Conservation (phyloP, 2,329 filamentous ascomycete genomes). For the Botryotinia narcissicola region DNA sequence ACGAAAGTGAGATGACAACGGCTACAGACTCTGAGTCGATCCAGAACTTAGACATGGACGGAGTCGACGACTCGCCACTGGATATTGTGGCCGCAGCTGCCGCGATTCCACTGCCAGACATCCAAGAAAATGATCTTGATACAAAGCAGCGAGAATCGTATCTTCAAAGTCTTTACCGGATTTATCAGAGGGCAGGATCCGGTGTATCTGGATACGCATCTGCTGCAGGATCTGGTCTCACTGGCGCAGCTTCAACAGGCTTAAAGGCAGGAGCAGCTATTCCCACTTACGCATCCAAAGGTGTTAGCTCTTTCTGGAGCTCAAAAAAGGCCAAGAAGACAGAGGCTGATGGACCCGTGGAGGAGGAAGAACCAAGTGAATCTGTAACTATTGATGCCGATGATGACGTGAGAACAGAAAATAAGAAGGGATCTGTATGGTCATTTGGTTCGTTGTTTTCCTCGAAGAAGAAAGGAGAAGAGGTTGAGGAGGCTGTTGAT, state of each 20-base stretch:
- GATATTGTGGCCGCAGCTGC: slow-evolving; percentile 18
- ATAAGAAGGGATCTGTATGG: slow-evolving; percentile 10
- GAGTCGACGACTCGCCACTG: slow-evolving; percentile 7
- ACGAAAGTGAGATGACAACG: background rate
- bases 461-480: background rate
- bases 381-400: slow-evolving; percentile 17
- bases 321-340: background rate
- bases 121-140: slow-evolving; percentile 19
- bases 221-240: slow-evolving; percentile 6
- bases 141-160: slow-evolving; percentile 17
- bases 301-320: slow-evolving; percentile 16
- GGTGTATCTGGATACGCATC: slow-evolving; percentile 17
- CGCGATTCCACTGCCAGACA: slow-evolving; percentile 13
- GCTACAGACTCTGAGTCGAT: slow-evolving; percentile 6
- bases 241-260: background rate
- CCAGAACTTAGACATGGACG: slow-evolving; percentile 8
- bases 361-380: background rate
- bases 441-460: slow-evolving; percentile 3
- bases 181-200: slow-evolving; percentile 16
- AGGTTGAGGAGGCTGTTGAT: background rate
- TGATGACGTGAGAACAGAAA: slow-evolving; percentile 16
- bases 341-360: background rate
- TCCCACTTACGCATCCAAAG: slow-evolving; percentile 14
- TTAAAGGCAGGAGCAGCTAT: slow-evolving; percentile 13
- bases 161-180: slow-evolving; percentile 18